Base-by-base conservation (phyloP, 257 asterid genomes). In the Schizonepeta tenuifolia region DNA sequence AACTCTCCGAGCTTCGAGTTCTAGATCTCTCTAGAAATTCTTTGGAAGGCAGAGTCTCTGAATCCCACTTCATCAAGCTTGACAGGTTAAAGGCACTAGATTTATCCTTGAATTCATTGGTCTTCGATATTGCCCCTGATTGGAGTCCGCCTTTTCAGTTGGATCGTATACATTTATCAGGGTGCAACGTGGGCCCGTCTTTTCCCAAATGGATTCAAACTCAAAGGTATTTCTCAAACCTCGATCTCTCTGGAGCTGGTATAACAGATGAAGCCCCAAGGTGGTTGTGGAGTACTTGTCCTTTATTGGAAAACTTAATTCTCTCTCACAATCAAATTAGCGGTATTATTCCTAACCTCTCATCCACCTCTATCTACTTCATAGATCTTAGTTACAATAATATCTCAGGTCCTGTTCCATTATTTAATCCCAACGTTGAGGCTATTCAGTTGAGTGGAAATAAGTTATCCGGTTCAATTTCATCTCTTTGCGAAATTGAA, bases 191-290 rank as follows among this genome's bases (percentile, higher is more conserved):
- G 38, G 84, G 87, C 2, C 75, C 81, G 4, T 49, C 2, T 14
- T 85, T 85, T 22, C 90, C 86, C 0, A 24, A 65, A 24, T 82
- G 89, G 85, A 72, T 85, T 69, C 74, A 46, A 63, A 69, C 76
- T 40, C 81, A 79, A 28, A 51, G 6, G 20, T 56, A n/a, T 12
- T 17, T 75, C 15, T 8, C 26, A 12, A 0, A 6, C 13, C 71
- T 84, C 11, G 84, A 81, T 79, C 61, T 81, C 26, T 79, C 84
- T 13, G 4, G 8, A 38, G 44, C 15, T 36, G 54, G 65, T 6
- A 73, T 81, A 55, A 67, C 76, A 69, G 83, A 60, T 43, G 65
- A 71, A 70, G 53, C 57, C 6, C 87, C 85, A 15, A 35, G 24
- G 9, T 78, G 87, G 85, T 75, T 82, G 2, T 72, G 79, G 86